These are phyloP conservation scores for Globisporangium paroecandrum DNA, from an alignment of 352 stramenopile genomes.

Conservation along the genomic window DNA sequence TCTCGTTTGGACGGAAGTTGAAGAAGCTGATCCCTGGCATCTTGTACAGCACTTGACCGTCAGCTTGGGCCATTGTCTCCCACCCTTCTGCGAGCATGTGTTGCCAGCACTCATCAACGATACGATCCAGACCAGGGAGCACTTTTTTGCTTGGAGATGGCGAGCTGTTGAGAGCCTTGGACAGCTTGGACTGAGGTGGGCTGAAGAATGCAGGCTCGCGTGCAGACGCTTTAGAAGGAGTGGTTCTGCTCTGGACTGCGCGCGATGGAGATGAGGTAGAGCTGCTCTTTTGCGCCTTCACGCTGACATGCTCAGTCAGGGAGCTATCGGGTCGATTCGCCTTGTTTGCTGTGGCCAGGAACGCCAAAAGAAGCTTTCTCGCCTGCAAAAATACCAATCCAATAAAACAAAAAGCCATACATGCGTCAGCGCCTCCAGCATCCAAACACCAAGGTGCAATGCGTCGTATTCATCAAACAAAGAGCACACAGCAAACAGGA, in stretches of 20 bases:
- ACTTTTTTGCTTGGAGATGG: slow-evolving; percentile 21
- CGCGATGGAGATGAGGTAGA: slow-evolving; percentile 4
- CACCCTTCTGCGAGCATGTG: slow-evolving; percentile 58
- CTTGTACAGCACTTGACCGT: slow-evolving; percentile 59
- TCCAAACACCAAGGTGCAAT: neutral
- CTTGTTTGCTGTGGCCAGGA: slow-evolving; percentile 17
- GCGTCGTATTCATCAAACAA: neutral
- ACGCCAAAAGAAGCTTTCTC: slow-evolving; percentile 19
- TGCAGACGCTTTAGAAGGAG: slow-evolving; percentile 4
- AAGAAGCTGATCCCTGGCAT: slow-evolving; percentile 69
- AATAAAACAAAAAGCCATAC: neutral
- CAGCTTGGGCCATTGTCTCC: slow-evolving; percentile 51
- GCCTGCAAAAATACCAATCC: slow-evolving; percentile 11
- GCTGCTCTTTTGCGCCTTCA: slow-evolving; percentile 17
- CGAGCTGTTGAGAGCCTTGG: slow-evolving; percentile 13
- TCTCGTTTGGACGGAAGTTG: slow-evolving; percentile 66
- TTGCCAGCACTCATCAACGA: slow-evolving; percentile 48
- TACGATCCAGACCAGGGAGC: slow-evolving; percentile 19
- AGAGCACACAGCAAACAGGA: neutral
- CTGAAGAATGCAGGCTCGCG: slow-evolving; percentile 14
- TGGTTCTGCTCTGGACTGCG: neutral
- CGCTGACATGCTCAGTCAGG: neutral
- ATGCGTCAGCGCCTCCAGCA: neutral
- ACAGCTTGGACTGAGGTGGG: slow-evolving; percentile 17
- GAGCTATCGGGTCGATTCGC: neutral